These are phyloP conservation scores for Auricularia auricula-judae DNA, from an alignment of 768 basidiomycete genomes.

Conservation along the genomic window DNA sequence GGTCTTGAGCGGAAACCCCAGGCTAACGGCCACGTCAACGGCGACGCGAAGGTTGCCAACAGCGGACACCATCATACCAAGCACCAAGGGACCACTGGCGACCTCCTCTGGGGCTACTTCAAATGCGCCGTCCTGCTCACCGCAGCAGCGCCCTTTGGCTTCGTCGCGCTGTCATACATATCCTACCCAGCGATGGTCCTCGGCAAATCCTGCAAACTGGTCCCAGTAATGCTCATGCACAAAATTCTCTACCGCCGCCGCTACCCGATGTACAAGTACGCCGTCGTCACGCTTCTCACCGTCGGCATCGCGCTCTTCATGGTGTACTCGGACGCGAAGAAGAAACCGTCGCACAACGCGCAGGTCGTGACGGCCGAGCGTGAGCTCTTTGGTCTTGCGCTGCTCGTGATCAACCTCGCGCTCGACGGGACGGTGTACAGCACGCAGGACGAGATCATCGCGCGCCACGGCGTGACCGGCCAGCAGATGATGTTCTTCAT, in stretches of 20 bases:
- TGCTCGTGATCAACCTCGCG: slow-evolving; percentile 75
- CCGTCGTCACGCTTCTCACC: slow-evolving; percentile 90
- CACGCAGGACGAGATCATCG: slow-evolving; percentile 95
- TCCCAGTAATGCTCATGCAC: slow-evolving; percentile 98
- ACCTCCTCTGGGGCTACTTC: slow-evolving; percentile 62
- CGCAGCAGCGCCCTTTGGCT: slow-evolving; percentile 88
- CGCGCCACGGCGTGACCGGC: slow-evolving; percentile 56
- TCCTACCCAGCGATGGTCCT: slow-evolving; percentile 99
- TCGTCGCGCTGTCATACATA: slow-evolving; percentile 88
- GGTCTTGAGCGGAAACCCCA: slow-evolving; percentile 40
- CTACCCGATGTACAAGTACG: slow-evolving; percentile 90
- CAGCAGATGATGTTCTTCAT: slow-evolving; percentile 99
- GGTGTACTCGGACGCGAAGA: slow-evolving; percentile 59
- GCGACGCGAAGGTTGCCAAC: slow-evolving; percentile 22
- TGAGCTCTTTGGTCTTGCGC: slow-evolving; percentile 55
- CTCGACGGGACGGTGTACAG: slow-evolving; percentile 92
- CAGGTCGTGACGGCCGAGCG: slow-evolving; percentile 25
- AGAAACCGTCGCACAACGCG: slow-evolving; percentile 27
- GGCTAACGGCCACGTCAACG: slow-evolving; percentile 22
- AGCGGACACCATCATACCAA: slow-evolving; percentile 4
- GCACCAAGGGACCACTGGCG: slow-evolving; percentile 18
- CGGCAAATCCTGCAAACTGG: slow-evolving; percentile 97
- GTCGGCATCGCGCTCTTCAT: slow-evolving; percentile 88
- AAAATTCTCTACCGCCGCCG: slow-evolving; percentile 85
- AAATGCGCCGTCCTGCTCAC: slow-evolving; percentile 85